Base-by-base conservation (phyloP, 352 stramenopile genomes). In the Aphanomyces invadans region DNA sequence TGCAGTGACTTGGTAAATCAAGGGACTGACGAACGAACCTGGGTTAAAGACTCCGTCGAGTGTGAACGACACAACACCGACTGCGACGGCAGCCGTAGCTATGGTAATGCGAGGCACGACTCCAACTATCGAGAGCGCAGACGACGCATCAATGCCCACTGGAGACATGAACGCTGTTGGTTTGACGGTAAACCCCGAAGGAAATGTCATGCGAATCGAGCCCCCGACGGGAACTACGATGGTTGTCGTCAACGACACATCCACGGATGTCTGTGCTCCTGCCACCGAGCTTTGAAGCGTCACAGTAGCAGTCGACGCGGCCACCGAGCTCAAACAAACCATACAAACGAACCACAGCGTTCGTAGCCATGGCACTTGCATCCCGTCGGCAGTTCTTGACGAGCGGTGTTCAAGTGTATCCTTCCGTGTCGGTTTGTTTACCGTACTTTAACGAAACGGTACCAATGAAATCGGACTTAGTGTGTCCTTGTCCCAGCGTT, bases 31-130 rank as follows among this genome's bases (percentile, higher is more conserved):
- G 36, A 42, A 15, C 36, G 7, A 42, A 80, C 80, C 80, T 78
- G 79, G 79, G 70, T 84, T 85, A 1, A 74, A 77, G 67, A 90
- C 78, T 19, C 71, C 73, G 25, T 78, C 71, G 28, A 87, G 54
- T 0, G 71, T 73, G 61, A 90, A 88, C 15, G 68, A 69, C 56
- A 88, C 66, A 3, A n/a, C 31, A n/a, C 74, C 79, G 21, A 71
- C 33, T 3, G 31, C 15, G 33, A 76, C 64, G 3, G 70, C 54
- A 0, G 62, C 65, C 4, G 54, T 64, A 0, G 42, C 62, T 62
- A 88, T 72, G 3, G 78, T 81, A 69, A 87, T 68, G 0, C 70
- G 77, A 12, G 75, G 70, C 29, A 54, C 72, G 23, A 72, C 66
- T 15, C 75, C 33, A 4, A 70, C 71, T 51, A 74, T 68, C 7